These are phyloP conservation scores for Microbotryum silenes-acaulis DNA, from an alignment of 1,284 basidiomycete genomes.

Conservation along the genomic window DNA sequence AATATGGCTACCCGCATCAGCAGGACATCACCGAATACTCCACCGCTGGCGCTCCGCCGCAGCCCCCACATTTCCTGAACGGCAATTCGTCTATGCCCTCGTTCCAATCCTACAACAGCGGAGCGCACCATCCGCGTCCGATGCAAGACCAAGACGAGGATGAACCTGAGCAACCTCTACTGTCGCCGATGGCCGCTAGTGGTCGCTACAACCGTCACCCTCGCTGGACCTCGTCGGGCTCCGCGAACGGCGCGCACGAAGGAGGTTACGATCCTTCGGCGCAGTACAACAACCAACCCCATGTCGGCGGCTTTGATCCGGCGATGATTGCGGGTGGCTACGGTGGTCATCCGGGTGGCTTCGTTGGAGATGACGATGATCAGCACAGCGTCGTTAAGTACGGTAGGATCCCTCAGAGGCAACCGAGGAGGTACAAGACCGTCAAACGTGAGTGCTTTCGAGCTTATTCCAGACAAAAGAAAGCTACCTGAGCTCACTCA, in stretches of 20 bases:
- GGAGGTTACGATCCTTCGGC: neutral
- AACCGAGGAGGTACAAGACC: slow-evolving; percentile 79
- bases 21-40: too few relatives aligned
- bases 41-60: too few relatives aligned
- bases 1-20: neutral
- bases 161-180: slow-evolving; percentile 5
- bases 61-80: too few relatives aligned
- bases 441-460: slow-evolving; percentile 56
- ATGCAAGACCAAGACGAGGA: neutral
- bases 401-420: slow-evolving; percentile 74
- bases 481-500: slow-evolving; percentile 33
- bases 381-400: slow-evolving; percentile 50
- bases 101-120: neutral
- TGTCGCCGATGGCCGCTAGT: neutral
- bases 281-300: neutral
- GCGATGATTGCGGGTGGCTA: slow-evolving; percentile 3
- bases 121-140: neutral
- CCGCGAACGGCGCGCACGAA: slow-evolving; percentile 11
- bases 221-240: slow-evolving; percentile 4
- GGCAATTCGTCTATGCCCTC: too few relatives aligned
- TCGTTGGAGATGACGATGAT: slow-evolving; percentile 17
- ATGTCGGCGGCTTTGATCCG: slow-evolving; percentile 27
- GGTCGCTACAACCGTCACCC: slow-evolving; percentile 6
- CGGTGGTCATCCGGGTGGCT: too few relatives aligned
- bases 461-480: neutral